These are phyloP conservation scores for Malus hybrid DNA, from an alignment of 331 rosid genomes.

Conservation along the genomic window DNA sequence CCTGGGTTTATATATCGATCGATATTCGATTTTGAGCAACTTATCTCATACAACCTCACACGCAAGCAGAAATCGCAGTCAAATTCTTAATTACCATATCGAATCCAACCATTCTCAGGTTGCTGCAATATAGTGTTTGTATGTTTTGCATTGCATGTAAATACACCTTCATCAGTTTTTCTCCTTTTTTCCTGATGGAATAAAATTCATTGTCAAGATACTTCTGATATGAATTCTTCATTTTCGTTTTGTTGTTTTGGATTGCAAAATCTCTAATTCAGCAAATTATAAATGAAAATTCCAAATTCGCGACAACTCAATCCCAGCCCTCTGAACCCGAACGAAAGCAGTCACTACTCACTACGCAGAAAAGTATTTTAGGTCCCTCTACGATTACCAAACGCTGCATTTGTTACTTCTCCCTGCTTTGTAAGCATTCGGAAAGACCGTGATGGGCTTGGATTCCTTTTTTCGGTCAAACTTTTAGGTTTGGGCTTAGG, in stretches of 20 bases:
- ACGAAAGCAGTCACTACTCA: no score
- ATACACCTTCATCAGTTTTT: not conserved
- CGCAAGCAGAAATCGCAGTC: slow-evolving; percentile 39
- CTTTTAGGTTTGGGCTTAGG: no score
- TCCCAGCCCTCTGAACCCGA: no score
- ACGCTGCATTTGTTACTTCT: no score
- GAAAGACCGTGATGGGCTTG: no score
- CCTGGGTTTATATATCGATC: slow-evolving; percentile 61
- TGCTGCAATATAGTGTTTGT: slow-evolving; percentile 10
- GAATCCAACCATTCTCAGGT: slow-evolving; percentile 19
- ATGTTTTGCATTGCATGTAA: not conserved
- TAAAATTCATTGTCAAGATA: not conserved
- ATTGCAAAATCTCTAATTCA: no score
- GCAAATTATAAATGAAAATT: no score
- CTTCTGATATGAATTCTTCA: not conserved
- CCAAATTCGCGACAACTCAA: no score
- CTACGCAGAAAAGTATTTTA: no score
- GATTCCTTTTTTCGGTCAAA: no score
- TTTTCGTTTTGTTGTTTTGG: not conserved
- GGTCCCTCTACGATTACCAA: no score
- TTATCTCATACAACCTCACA: slow-evolving; percentile 12
- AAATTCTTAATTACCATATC: slow-evolving; percentile 19
- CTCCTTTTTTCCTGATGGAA: not conserved
- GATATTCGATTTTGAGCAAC: slow-evolving; percentile 29
- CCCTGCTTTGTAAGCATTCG: no score